phyloP scores from a whole-genome alignment of 140 eudicot genomes.

The Bidens hawaiensis region DNA sequence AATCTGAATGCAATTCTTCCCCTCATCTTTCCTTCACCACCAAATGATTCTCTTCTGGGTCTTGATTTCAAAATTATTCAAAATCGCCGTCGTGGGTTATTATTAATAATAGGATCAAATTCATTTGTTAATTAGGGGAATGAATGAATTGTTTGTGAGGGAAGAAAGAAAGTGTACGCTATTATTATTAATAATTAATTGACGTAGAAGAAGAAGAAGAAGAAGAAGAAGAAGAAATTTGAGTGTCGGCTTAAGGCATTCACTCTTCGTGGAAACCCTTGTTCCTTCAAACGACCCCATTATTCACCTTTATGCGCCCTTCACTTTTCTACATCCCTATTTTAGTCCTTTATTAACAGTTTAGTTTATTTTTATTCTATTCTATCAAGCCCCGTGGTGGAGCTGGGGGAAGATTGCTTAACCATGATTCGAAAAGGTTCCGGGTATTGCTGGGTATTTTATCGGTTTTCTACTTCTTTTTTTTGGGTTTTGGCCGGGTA shows the following conservation, averaged over 20 bases:
- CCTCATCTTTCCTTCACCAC: slow-evolving; percentile 44
- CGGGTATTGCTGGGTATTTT: too few relatives aligned
- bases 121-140: slow-evolving; percentile 7
- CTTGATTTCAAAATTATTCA: not conserved
- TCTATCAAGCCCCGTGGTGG: too few relatives aligned
- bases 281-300: slow-evolving; percentile 7
- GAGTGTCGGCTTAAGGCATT: slow-evolving; percentile 28
- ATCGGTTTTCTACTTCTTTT: too few relatives aligned
- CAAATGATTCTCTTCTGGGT: slow-evolving; percentile 18
- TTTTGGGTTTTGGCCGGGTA: too few relatives aligned
- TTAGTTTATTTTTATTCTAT: too few relatives aligned
- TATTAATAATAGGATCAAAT: slow-evolving; percentile 14
- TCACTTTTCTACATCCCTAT: too few relatives aligned
- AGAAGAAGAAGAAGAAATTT: too few relatives aligned
- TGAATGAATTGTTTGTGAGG: slow-evolving; percentile 22
- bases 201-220: slow-evolving; percentile 15
- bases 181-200: slow-evolving; percentile 16
- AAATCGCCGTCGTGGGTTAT: slow-evolving; percentile 1
- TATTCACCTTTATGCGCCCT: not conserved
- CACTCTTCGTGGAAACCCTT: slow-evolving; percentile 26
- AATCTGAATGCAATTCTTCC: slow-evolving; percentile 47
- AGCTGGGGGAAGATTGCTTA: too few relatives aligned
- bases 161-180: slow-evolving; percentile 23
- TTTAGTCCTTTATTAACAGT: too few relatives aligned
- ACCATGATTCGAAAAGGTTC: too few relatives aligned